Evolutionary conservation across 139 green algal species (phyloP).

Genomic region (Edaphochlamys debaryana): DNA sequence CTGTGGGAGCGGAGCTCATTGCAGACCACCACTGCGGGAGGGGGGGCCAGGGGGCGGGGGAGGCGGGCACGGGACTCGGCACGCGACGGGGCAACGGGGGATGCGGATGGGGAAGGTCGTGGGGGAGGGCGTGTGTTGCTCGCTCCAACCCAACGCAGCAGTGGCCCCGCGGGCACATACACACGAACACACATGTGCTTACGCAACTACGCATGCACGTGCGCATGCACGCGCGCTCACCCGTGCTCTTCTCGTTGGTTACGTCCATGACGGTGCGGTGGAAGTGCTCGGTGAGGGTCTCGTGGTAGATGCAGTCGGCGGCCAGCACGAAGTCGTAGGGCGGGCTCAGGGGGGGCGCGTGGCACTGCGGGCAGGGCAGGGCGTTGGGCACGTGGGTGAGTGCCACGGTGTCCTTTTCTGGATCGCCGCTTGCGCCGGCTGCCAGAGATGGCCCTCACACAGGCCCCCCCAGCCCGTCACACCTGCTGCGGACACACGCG

Average conservation of each 20-base stretch:
- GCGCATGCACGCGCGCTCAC: slow-evolving; percentile 6
- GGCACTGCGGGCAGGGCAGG: background rate
- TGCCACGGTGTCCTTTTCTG: background rate
- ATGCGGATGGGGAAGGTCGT: too few species aligned
- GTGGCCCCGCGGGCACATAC: too few species aligned
- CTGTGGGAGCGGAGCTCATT: slow-evolving; percentile 85
- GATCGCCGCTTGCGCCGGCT: background rate
- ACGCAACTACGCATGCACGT: background rate
- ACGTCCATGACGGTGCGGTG: slow-evolving; percentile 69
- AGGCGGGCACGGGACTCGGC: too few species aligned
- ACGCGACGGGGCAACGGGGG: background rate
- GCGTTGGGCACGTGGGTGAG: background rate
- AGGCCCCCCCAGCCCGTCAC: background rate
- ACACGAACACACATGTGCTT: too few species aligned
- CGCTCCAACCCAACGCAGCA: too few species aligned
- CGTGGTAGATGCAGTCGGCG: slow-evolving; percentile 79
- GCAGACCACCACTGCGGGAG: slow-evolving; percentile 71
- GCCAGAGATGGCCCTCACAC: background rate
- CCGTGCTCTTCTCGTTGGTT: slow-evolving; percentile 56
- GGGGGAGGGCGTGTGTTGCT: too few species aligned
- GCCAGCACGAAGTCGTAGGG: slow-evolving; percentile 84
- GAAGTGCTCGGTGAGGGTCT: slow-evolving; percentile 75
- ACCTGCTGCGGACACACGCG: background rate
- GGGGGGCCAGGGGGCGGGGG: background rate
- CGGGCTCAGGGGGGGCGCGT: slow-evolving; percentile 29